A percentile compares a stretch with the other conserved stretches of the same genome.
These are phyloP conservation scores for Dryadomyces quercivorus DNA, from an alignment of 2,329 filamentous ascomycete genomes.

Conservation along the genomic window DNA sequence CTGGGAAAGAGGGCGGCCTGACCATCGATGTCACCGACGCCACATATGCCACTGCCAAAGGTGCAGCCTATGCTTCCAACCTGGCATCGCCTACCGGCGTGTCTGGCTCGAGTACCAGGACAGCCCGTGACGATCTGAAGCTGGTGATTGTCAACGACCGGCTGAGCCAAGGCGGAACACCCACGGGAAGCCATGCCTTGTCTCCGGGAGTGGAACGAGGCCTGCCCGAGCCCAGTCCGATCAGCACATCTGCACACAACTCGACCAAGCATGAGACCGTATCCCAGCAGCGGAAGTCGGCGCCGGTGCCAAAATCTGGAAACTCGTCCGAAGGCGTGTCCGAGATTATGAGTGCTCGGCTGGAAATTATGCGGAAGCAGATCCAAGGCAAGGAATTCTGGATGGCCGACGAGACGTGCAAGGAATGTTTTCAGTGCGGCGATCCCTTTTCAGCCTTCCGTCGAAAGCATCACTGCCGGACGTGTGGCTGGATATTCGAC, in stretches of 20 bases:
- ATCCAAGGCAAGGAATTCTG: slow-evolving; percentile 92
- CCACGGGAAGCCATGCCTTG: slow-evolving; percentile 9
- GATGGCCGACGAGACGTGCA: slow-evolving; percentile 98
- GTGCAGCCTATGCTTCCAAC: slow-evolving; percentile 11
- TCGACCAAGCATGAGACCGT: slow-evolving; percentile 41
- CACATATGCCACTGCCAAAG: too few species aligned
- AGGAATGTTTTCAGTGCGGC: slow-evolving; percentile 89
- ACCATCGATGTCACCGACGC: slow-evolving; percentile 12
- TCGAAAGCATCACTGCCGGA: slow-evolving; percentile 91
- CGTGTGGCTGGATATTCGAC: slow-evolving; percentile 97
- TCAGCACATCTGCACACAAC: slow-evolving; percentile 47
- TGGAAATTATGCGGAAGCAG: slow-evolving; percentile 68
- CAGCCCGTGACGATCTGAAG: slow-evolving; percentile 23
- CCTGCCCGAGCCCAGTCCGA: slow-evolving; percentile 41
- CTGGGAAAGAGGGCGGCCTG: slow-evolving; percentile 29
- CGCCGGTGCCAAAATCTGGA: slow-evolving; percentile 39
- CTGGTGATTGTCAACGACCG: slow-evolving; percentile 41
- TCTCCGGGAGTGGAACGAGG: slow-evolving; percentile 16
- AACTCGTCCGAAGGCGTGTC: slow-evolving; percentile 37
- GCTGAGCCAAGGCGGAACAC: slow-evolving; percentile 34
- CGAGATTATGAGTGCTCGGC: slow-evolving; percentile 45
- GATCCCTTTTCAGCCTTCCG: slow-evolving; percentile 86
- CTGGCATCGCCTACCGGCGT: not conserved
- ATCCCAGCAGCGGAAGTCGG: slow-evolving; percentile 31
- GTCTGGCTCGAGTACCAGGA: not conserved